A percentile compares a stretch with the other conserved stretches of the same genome.
Evolutionary conservation across 179 eudicot species (phyloP).

Genomic region (Amaranthus tricolor): DNA sequence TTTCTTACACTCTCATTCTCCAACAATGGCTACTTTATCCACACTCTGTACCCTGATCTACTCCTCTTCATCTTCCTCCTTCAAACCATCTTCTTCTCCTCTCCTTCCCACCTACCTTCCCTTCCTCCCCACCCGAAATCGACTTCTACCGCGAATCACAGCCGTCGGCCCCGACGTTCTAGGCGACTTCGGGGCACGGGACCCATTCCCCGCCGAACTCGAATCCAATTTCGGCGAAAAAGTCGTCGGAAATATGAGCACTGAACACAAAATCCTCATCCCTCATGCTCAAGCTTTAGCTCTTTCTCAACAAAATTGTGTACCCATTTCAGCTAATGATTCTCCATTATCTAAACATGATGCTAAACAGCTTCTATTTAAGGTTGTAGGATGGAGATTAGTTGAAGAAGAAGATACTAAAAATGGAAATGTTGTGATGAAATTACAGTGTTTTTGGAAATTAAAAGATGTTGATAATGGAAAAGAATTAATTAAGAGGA

Average conservation of each 20-base stretch:
- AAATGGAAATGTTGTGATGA: slow-evolving; percentile 34
- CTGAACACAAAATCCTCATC: slow-evolving; percentile 76
- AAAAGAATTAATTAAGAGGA: slow-evolving; percentile 65
- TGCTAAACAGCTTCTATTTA: slow-evolving; percentile 56
- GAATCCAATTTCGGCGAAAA: slow-evolving; percentile 75
- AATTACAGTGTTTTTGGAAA: slow-evolving; percentile 81
- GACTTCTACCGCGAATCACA: background rate
- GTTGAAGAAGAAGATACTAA: slow-evolving; percentile 42
- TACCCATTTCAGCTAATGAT: slow-evolving; percentile 40
- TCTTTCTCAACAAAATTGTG: slow-evolving; percentile 53
- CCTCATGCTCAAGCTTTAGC: slow-evolving; percentile 67
- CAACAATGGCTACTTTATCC: slow-evolving; percentile 29
- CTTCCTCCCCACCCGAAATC: background rate
- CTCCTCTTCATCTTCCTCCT: slow-evolving; percentile 16
- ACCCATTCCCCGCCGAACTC: slow-evolving; percentile 85
- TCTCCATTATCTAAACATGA: slow-evolving; percentile 52
- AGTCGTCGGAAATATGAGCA: slow-evolving; percentile 54
- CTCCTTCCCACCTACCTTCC: background rate
- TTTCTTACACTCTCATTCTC: slow-evolving; percentile 1
- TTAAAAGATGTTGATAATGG: slow-evolving; percentile 59
- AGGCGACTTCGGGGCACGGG: slow-evolving; percentile 85
- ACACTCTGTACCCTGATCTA: slow-evolving; percentile 15
- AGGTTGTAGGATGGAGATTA: slow-evolving; percentile 86
- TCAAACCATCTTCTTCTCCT: slow-evolving; percentile 7
- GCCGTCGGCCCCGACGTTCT: slow-evolving; percentile 38